Evolutionary conservation across 2,329 filamentous ascomycete genomes (phyloP).

Genomic region (Exophiala calicioides): DNA sequence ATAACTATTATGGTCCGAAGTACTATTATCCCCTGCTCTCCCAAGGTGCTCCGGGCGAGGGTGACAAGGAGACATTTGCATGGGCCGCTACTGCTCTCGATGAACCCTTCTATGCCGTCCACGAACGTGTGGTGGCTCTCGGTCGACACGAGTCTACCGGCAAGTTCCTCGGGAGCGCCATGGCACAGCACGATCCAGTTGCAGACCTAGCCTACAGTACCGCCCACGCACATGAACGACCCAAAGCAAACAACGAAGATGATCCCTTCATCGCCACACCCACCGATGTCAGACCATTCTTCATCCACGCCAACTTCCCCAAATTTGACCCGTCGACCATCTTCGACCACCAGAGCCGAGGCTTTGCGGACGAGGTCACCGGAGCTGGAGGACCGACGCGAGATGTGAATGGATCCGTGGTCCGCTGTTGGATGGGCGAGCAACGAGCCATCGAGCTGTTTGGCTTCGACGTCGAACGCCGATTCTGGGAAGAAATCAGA

Average conservation of each 20-base stretch:
- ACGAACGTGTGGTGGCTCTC: constrained; percentile 33
- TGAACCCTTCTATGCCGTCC: constrained; percentile 46
- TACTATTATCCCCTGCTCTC: constrained; percentile 50
- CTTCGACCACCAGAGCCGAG: constrained; percentile 30
- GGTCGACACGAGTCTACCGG: constrained; percentile 29
- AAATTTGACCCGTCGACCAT: constrained; percentile 44
- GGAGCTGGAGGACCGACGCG: constrained; percentile 28
- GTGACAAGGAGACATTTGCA: constrained; percentile 55
- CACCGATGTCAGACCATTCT: constrained; percentile 38
- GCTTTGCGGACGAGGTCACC: constrained; percentile 34
- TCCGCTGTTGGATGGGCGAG: constrained; percentile 36
- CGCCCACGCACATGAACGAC: constrained; percentile 26
- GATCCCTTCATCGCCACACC: constrained; percentile 32
- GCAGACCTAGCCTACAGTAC: constrained; percentile 34
- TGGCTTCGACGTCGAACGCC: constrained; percentile 39
- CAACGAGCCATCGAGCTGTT: constrained; percentile 35
- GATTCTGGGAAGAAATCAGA: constrained; percentile 43
- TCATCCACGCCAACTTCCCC: constrained; percentile 44
- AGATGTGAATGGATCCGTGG: constrained; percentile 37
- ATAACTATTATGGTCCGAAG: constrained; percentile 50
- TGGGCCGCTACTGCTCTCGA: constrained; percentile 45
- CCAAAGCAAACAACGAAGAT: constrained; percentile 32
- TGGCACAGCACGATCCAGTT: constrained; percentile 39
- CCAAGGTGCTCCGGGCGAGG: constrained; percentile 51
- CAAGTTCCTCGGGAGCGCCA: constrained; percentile 34